Conservation (phyloP, 306 rosid species). For the Quercus suber region DNA sequence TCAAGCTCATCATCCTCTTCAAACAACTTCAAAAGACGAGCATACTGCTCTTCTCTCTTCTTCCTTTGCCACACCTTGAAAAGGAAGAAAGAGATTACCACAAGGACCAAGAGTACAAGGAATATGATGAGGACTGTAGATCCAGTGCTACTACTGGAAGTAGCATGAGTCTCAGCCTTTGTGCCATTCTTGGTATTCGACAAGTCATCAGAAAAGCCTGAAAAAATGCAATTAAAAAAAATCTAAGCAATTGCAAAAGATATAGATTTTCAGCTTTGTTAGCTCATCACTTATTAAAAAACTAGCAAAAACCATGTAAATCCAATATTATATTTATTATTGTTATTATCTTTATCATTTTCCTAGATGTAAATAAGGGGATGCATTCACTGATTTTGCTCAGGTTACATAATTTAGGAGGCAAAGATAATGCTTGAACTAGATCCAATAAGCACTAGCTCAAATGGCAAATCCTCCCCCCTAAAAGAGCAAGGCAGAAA, state of each 20-base stretch:
- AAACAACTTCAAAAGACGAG: slow-evolving; percentile 72
- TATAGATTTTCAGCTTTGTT: background rate
- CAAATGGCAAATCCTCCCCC: too few species aligned
- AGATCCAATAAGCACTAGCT: too few species aligned
- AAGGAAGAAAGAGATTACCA: slow-evolving; percentile 38
- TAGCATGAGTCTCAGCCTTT: slow-evolving; percentile 18
- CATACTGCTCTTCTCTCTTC: slow-evolving; percentile 81
- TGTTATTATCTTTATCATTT: too few species aligned
- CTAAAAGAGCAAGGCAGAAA: too few species aligned
- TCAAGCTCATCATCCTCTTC: slow-evolving; percentile 89
- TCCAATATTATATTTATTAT: background rate
- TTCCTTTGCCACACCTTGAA: slow-evolving; percentile 77
- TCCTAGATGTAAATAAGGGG: too few species aligned
- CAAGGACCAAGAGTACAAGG: slow-evolving; percentile 36
- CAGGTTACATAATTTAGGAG: background rate
- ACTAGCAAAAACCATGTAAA: background rate
- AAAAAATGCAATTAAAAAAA: background rate
- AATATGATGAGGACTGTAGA: slow-evolving; percentile 38
- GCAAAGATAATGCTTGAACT: background rate
- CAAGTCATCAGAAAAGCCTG: slow-evolving; percentile 54
- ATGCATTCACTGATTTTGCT: background rate
- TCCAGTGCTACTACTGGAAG: slow-evolving; percentile 24
- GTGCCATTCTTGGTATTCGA: slow-evolving; percentile 30
- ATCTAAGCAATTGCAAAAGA: background rate
- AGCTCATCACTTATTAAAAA: background rate